Base-by-base conservation (phyloP, 2,329 filamentous ascomycete species). In the Venturia aucupariae region DNA sequence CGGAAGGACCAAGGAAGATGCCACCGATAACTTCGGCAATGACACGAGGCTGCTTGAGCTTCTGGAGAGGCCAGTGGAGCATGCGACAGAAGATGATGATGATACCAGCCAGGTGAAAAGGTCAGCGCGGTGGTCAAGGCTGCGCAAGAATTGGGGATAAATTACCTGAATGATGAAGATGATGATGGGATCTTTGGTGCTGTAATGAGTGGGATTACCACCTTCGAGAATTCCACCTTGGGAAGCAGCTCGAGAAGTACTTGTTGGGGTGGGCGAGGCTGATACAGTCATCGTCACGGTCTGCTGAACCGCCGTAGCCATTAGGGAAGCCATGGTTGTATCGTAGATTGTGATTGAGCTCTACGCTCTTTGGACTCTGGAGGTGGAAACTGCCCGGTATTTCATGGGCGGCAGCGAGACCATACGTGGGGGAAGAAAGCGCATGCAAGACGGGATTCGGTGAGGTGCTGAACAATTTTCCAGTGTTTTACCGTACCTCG, bases 21-120 rank as follows among this genome's bases (percentile, higher is more conserved):
- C 90, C 90, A n/a, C 88, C 89, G 64, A 93, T 85, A 65, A 94
- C 90, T 76, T 94, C 90, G 61, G 90, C 88, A 70, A 94, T 92
- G 68, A 94, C 90, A 59, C 88, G 85, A 67, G 90, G 90, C 72
- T 94, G 90, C 64, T 88, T 86, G 61, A 94, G 81, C 70, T 86
- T 87, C 69, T 87, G 87, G 5, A 93, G 82, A 11, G 90, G 90
- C 77, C 84, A 92, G 73, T 93, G 89, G 24, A 92, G 79, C 55
- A 89, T 74, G 39, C 88, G 86, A 71, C 87, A 90, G 74, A 91
- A 85, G 65, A 90, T 82, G 70, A 92, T 86, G 71, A 92, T 90
- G 66, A 92, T 87, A 66, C 80, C 80, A 32, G 86, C 85, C 84
- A 92, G 70, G 17, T 35, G 51, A 8, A 51, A 1, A 35, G 4